These are phyloP conservation scores for Aspergillus spinulosporus DNA, from an alignment of 2,329 filamentous ascomycete species.

Conservation along the genomic window DNA sequence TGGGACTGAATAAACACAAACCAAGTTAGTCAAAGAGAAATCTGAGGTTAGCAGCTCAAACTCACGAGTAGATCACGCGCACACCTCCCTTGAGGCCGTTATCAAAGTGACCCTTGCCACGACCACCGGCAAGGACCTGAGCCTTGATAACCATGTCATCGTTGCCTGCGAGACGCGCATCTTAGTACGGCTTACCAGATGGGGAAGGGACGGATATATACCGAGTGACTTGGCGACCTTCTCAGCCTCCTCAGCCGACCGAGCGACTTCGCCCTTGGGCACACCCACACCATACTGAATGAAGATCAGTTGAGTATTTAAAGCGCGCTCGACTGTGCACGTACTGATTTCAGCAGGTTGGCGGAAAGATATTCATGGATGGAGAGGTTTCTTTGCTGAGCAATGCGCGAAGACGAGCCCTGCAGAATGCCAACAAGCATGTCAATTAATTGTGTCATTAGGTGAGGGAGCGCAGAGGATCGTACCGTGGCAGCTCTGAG, in stretches of 20 bases:
- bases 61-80: slow-evolving; percentile 92
- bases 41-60: slow-evolving; percentile 13
- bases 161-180: slow-evolving; percentile 50
- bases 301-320: slow-evolving; percentile 25
- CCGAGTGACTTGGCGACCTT: slow-evolving; percentile 85
- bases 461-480: slow-evolving; percentile 21
- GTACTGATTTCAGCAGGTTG: slow-evolving; percentile 74
- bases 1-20: slow-evolving; percentile 56
- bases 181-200: slow-evolving; percentile 22
- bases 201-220: slow-evolving; percentile 39
- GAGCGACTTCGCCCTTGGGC: slow-evolving; percentile 84
- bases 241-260: slow-evolving; percentile 83
- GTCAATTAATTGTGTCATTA: slow-evolving; percentile 49
- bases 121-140: slow-evolving; percentile 94
- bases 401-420: slow-evolving; percentile 57
- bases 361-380: slow-evolving; percentile 99
- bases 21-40: slow-evolving; percentile 16
- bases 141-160: slow-evolving; percentile 99
- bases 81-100: slow-evolving; percentile 99
- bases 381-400: slow-evolving; percentile 78
- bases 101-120: slow-evolving; percentile 97
- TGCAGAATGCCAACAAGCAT: slow-evolving; percentile 43
- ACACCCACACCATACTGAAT: slow-evolving; percentile 88
- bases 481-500: slow-evolving; percentile 75
- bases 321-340: slow-evolving; percentile 1